Percentiles rank a stretch among this genome's conserved stretches.
Conservation (phyloP, 257 asterid genomes). For the Solanum okadae region DNA sequence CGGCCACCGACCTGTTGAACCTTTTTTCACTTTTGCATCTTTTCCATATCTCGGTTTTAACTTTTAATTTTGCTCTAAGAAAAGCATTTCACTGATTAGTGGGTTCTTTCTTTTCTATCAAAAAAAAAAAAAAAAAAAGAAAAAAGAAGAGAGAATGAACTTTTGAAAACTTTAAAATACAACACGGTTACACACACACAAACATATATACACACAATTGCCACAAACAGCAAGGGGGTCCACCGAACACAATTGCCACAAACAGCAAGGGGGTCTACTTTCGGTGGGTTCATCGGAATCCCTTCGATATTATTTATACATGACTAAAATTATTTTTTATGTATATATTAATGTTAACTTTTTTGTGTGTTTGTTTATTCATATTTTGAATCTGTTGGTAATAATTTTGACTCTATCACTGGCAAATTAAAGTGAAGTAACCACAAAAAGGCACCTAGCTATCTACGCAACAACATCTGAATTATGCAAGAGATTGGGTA, state of each 20-base stretch:
- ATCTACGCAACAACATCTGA: neutral
- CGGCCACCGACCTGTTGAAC: neutral
- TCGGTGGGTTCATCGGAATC: neutral
- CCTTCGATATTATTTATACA: neutral
- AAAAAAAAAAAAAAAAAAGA: neutral
- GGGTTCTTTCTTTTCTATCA: neutral
- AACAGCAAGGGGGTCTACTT: neutral
- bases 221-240: too few species aligned
- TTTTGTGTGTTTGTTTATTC: neutral
- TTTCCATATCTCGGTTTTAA: neutral
- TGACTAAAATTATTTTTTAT: neutral
- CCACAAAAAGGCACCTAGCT: neutral
- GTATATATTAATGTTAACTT: neutral
- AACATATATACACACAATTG: neutral
- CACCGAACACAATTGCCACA: neutral
- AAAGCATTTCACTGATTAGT: neutral
- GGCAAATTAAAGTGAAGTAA: neutral
- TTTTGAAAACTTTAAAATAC: neutral
- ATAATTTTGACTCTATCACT: neutral
- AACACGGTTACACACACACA: neutral
- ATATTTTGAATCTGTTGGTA: neutral
- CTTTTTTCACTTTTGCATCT: neutral
- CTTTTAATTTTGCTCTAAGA: neutral
- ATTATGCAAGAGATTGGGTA: neutral
- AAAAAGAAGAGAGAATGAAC: neutral